phyloP scores from a whole-genome alignment of 2,329 filamentous ascomycete species.

The Lecanosticta acicola region DNA sequence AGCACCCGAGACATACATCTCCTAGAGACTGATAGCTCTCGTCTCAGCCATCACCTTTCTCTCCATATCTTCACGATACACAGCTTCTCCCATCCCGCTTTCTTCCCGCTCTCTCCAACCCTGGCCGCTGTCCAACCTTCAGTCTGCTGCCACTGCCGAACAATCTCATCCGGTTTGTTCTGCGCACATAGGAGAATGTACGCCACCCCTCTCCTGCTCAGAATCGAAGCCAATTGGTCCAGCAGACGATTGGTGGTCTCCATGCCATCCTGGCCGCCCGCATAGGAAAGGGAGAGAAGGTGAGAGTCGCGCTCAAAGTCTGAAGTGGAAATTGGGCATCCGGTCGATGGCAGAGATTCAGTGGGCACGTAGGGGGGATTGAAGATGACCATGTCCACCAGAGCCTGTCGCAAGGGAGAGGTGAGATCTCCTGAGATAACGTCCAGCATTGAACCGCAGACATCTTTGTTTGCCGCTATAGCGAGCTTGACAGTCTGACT shows the following conservation, averaged over 20 bases:
- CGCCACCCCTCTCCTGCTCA: conserved; percentile 67
- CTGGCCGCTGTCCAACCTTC: conserved; percentile 67
- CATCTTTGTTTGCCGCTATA: conserved; percentile 29
- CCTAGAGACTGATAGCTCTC: no score
- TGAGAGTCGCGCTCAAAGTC: conserved; percentile 75
- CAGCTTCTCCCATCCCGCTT: conserved; percentile 91
- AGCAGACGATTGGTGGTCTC: conserved; percentile 81
- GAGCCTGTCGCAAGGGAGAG: conserved; percentile 51
- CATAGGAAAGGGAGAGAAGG: conserved; percentile 79
- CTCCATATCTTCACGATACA: conserved; percentile 84
- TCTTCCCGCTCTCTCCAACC: conserved; percentile 76
- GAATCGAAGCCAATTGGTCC: conserved; percentile 57
- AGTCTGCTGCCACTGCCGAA: conserved; percentile 32
- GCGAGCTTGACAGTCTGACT: conserved; percentile 58
- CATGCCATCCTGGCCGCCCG: conserved; percentile 87
- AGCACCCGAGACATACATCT: no score
- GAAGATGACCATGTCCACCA: conserved; percentile 82
- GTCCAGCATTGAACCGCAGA: conserved; percentile 53
- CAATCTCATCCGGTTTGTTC: conserved; percentile 76
- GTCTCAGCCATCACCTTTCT: no score
- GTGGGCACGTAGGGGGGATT: conserved; percentile 97
- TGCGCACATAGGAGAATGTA: conserved; percentile 87
- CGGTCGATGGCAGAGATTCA: conserved; percentile 52
- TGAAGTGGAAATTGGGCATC: conserved; percentile 2
- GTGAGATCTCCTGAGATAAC: conserved; percentile 66